These are phyloP conservation scores for Trichoderma afroharzianum DNA, from an alignment of 2,329 filamentous ascomycete genomes.

Conservation along the genomic window DNA sequence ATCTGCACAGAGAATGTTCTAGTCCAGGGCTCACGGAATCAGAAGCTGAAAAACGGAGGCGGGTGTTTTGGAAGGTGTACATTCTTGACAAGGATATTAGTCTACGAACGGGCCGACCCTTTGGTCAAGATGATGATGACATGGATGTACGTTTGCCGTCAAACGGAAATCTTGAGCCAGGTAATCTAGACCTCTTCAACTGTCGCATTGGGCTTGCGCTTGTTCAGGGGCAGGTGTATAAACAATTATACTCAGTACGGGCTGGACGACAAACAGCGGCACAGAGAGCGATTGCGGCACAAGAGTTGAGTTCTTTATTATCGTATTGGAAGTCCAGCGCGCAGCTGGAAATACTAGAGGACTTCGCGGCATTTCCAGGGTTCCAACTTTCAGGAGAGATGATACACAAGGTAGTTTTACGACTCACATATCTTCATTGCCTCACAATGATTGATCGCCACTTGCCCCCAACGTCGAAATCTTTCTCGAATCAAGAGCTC, in stretches of 20 bases:
- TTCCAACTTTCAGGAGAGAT: background rate
- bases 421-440: slow-evolving; percentile 8
- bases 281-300: slow-evolving; percentile 3
- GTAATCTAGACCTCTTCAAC: background rate
- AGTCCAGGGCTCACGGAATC: background rate
- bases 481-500: background rate
- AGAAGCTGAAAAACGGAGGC: background rate
- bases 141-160: slow-evolving; percentile 6
- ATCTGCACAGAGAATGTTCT: slow-evolving; percentile 3
- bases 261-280: background rate
- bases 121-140: slow-evolving; percentile 8
- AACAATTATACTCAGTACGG: background rate
- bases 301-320: slow-evolving; percentile 1
- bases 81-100: slow-evolving; percentile 10
- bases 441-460: slow-evolving; percentile 8
- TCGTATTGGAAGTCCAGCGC: slow-evolving; percentile 8
- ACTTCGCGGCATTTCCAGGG: background rate
- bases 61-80: slow-evolving; percentile 9
- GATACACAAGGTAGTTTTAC: slow-evolving; percentile 1
- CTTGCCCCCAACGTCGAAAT: background rate
- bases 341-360: background rate
- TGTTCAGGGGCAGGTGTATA: slow-evolving; percentile 3
- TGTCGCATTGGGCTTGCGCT: slow-evolving; percentile 3
- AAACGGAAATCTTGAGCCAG: background rate
- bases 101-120: background rate